Evolutionary conservation across 116 monocot species (phyloP), one percentile per base, ranked within the genome.

Genomic region (Phalaenopsis hybrid): DNA sequence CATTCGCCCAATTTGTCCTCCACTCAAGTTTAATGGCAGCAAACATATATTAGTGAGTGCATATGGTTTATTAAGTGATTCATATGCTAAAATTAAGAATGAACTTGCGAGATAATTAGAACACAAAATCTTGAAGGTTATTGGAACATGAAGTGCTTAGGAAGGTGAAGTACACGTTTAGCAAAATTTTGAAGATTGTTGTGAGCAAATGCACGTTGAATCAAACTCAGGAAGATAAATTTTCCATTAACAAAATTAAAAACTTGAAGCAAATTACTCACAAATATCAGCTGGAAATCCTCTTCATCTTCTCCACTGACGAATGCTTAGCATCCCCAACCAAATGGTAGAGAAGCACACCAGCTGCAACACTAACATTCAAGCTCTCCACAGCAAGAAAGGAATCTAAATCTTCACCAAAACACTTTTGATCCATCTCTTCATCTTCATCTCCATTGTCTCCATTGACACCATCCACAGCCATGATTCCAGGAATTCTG

Each of bases 361-460:
- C 94, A 31, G 94, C 91, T 58, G 96, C 96, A 59, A 96, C 96
- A 81, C 96, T 96, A 31, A 96, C 96, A 84, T 96, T 96, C 87
- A 96, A 90, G 84, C 96, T 96, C 87, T 96, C 96, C 49, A 96
- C 94, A 77, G 94, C 92, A 82, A 92, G 78, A 79, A 94, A 96
- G 15, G 86, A 85, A 68, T 80, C 88, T 18, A 89, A 67, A 20
- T 90, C 92, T 83, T 83, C 68, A 44, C 81, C 82, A 41, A 63
- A 76, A 34, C 3, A 15, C 44, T 7, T 81, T 57, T 79, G 78
- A 74, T 46, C 85, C n/a, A 51, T 80, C 81, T 86, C 90, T 44
- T 74, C 85, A 70, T 2, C 78, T 74, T 88, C 92, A 21, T 55
- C 58, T 86, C 83, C 84, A 61, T 15, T 74, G 28, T 41, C 83